Evolutionary conservation across 2,329 filamentous ascomycete genomes (phyloP), one percentile per base, ranked within the genome.

Genomic region (Aureobasidium vineae): DNA sequence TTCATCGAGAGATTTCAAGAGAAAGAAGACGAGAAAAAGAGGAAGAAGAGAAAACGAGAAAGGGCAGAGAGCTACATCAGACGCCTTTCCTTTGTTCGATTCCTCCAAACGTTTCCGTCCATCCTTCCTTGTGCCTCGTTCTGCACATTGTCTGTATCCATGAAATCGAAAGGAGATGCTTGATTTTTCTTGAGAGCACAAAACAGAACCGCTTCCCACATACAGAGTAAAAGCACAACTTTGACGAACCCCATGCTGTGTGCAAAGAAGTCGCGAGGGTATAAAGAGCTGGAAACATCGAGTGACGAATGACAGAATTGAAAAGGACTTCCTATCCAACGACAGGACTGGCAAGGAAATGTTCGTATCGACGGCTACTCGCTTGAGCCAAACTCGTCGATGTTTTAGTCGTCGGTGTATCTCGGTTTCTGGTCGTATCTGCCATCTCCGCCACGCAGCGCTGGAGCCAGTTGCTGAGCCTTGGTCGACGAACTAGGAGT

Each of bases 121-220:
- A 31, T 54, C 49, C n/a, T 28, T 54, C 61, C 49, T 45, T 54
- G 47, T 64, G 61, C 61, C 49, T 38, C 33, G 26, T 31, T 63
- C 7, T n/a, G 41, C 47, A 45, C 61, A 33, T 50, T 49, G 49
- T 64, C 47, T 64, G 49, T 26, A 54, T 53, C 61, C 61, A 65
- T 49, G 33, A 65, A 50, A 50, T 49, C 26, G 41, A 59, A 57
- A 65, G 41, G 63, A 59, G 41, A 65, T 65, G 63, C 63, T 56
- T 65, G 52, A 40, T 38, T 49, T 56, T 65, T 49, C 23, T 45
- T 56, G 13, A 28, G 33, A 57, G 52, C 28, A 59, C 59, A 59
- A 52, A 65, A 59, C 43, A 65, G 41, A 50, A 66, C 63, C 52
- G 63, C 63, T 67, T 36, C 61, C 61, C 59, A 63, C 59, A 63